Percentiles rank a stretch among this genome's conserved stretches.
Evolutionary conservation across 2,329 filamentous ascomycete species (phyloP).

Genomic region (Mycosphaerella sp.): DNA sequence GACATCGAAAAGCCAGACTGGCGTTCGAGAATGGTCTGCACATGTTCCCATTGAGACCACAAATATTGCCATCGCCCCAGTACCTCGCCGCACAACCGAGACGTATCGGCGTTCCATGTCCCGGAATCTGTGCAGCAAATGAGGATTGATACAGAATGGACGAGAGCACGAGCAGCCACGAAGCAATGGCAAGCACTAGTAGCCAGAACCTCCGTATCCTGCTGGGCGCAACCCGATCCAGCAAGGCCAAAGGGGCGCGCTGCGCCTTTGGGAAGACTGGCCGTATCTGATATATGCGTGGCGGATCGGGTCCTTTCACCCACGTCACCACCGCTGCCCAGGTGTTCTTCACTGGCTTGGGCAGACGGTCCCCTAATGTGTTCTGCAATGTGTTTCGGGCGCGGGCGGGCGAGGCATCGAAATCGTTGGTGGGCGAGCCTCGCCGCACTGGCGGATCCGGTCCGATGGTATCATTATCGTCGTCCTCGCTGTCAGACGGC

Average conservation of each 20-base stretch:
- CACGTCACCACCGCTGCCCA: conserved; percentile 39
- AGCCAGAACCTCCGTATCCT: conserved; percentile 54
- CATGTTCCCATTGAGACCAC: conserved; percentile 65
- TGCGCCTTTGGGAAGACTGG: conserved; percentile 60
- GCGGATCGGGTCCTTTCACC: conserved; percentile 45
- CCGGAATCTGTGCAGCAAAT: conserved; percentile 54
- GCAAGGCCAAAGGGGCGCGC: conserved; percentile 56
- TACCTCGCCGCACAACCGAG: conserved; percentile 64
- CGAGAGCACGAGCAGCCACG: conserved; percentile 65
- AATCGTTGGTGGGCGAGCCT: conserved; percentile 21
- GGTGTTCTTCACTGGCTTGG: conserved; percentile 23
- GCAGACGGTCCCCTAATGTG: conserved; percentile 24
- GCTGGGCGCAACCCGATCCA: conserved; percentile 58
- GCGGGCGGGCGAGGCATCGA: conserved; percentile 22
- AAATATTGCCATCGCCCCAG: conserved; percentile 64
- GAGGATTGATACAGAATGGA: conserved; percentile 61
- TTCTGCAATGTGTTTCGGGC: conserved; percentile 21
- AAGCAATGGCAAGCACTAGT: conserved; percentile 53
- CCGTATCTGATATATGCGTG: conserved; percentile 43
- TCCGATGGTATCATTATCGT: conserved; percentile 26
- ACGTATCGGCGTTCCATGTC: conserved; percentile 58
- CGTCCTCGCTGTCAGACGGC: conserved; percentile 30
- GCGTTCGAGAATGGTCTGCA: conserved; percentile 69
- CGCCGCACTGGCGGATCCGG: conserved; percentile 25
- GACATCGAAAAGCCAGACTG: conserved; percentile 67